Percentiles rank a stretch among this genome's conserved stretches.
These are phyloP conservation scores for Dendryphion nanum DNA, from an alignment of 2,329 filamentous ascomycete species.

Conservation along the genomic window DNA sequence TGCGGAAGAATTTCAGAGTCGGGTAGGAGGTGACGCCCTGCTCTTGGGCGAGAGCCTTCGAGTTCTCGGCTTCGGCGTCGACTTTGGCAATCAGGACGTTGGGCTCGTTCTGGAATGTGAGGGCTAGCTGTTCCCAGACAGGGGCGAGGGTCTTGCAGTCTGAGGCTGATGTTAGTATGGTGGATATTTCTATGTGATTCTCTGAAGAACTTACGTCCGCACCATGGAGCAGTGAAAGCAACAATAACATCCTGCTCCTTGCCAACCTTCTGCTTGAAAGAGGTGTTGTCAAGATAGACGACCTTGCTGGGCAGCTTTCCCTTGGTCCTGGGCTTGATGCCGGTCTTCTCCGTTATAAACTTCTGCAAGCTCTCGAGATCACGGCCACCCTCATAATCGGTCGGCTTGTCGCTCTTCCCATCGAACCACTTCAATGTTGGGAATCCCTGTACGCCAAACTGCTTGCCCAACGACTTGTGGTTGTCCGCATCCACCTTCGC, in stretches of 20 bases:
- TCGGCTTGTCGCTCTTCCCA: conserved; percentile 82
- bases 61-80: conserved; percentile 84
- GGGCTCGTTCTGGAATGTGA: conserved; percentile 74
- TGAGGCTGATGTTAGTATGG: no score
- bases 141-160: conserved; percentile 97
- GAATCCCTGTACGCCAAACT: conserved; percentile 89
- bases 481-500: conserved; percentile 95
- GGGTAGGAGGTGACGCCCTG: conserved; percentile 85
- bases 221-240: conserved; percentile 98
- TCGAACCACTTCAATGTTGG: conserved; percentile 98
- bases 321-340: conserved; percentile 75
- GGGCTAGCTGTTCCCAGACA: conserved; percentile 82
- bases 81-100: conserved; percentile 89
- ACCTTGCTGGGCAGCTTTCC: conserved; percentile 72
- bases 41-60: conserved; percentile 72
- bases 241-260: conserved; percentile 87
- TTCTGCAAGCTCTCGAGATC: conserved; percentile 80
- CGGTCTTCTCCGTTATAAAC: conserved; percentile 86
- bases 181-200: no score
- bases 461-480: conserved; percentile 78
- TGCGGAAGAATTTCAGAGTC: conserved; percentile 96
- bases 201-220: conserved; percentile 73
- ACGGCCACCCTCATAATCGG: conserved; percentile 82
- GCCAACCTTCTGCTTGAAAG: conserved; percentile 76
- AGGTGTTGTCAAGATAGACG: conserved; percentile 73